phyloP scores from a whole-genome alignment of 1,284 basidiomycete genomes.

The Irpex sp. region DNA sequence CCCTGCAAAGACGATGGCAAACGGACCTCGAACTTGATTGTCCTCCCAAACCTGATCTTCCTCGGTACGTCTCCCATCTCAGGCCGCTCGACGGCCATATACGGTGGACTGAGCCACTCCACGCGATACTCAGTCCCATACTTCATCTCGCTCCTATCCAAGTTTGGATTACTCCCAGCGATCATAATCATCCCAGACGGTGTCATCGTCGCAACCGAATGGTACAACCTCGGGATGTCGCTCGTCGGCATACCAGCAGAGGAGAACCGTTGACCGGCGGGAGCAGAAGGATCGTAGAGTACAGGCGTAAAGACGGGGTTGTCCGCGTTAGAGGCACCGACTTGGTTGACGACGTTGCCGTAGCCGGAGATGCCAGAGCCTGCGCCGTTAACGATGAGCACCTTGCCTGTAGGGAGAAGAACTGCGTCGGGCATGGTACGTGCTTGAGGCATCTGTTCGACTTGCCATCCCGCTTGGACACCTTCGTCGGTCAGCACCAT shows the following conservation, averaged over 20 bases:
- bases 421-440: conserved; percentile 82
- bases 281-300: conserved; percentile 68
- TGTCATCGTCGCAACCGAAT: conserved; percentile 73
- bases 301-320: conserved; percentile 73
- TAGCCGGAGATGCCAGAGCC: conserved; percentile 79
- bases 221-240: conserved; percentile 78
- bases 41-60: conserved; percentile 44
- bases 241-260: conserved; percentile 60
- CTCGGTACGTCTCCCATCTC: conserved; percentile 36
- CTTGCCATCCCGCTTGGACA: conserved; percentile 68
- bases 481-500: conserved; percentile 63
- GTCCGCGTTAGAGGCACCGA: conserved; percentile 77
- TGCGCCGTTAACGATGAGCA: conserved; percentile 78
- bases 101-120: conserved; percentile 73
- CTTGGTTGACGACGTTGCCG: conserved; percentile 69
- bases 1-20: conserved; percentile 28
- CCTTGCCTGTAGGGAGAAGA: conserved; percentile 74
- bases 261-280: conserved; percentile 61
- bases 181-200: conserved; percentile 72
- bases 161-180: conserved; percentile 81
- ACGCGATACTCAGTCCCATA: conserved; percentile 81
- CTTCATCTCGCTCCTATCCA: conserved; percentile 64
- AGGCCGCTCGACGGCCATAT: conserved; percentile 59
- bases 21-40: conserved; percentile 37
- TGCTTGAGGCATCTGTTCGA: conserved; percentile 71